A percentile compares a stretch with the other conserved stretches of the same genome.
phyloP scores from a whole-genome alignment of 768 basidiomycete species.

The Tylopilus intermedius region DNA sequence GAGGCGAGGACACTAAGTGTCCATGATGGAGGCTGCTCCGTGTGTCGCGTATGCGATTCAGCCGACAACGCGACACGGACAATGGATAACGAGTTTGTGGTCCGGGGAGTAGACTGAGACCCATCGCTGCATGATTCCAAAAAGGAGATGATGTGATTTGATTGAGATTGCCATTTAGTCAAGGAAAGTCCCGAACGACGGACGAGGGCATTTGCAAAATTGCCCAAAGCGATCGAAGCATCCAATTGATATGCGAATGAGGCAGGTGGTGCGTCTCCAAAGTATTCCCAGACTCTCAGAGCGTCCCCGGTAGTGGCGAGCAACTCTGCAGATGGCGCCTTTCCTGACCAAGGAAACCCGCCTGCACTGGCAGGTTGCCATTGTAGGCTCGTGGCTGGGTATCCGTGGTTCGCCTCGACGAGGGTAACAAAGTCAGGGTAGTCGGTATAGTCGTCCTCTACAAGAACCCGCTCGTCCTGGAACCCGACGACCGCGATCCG shows the following conservation, averaged over 20 bases:
- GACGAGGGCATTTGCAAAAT: constrained; percentile 27
- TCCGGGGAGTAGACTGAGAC: background rate
- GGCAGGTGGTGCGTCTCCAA: constrained; percentile 54
- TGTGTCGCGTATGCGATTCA: constrained; percentile 14
- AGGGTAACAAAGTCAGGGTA: constrained; percentile 85
- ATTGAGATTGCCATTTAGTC: constrained; percentile 23
- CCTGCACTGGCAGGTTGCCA: constrained; percentile 82
- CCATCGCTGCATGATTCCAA: constrained; percentile 16
- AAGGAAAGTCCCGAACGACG: constrained; percentile 30
- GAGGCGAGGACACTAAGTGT: constrained; percentile 41
- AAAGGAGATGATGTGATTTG: constrained; percentile 25
- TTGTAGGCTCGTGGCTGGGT: constrained; percentile 88
- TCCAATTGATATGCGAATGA: constrained; percentile 43
- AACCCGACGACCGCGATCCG: constrained; percentile 74
- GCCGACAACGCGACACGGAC: constrained; percentile 28
- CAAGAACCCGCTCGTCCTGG: constrained; percentile 82
- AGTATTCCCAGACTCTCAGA: constrained; percentile 86
- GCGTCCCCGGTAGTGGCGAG: constrained; percentile 94
- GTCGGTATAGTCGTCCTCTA: constrained; percentile 77
- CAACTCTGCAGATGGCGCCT: constrained; percentile 65
- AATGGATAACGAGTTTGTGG: constrained; percentile 22
- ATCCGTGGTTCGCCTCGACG: constrained; percentile 80
- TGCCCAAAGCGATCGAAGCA: constrained; percentile 21
- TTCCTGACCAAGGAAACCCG: constrained; percentile 64
- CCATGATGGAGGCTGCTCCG: constrained; percentile 38